Base-by-base conservation (phyloP, 2,329 filamentous ascomycete genomes). In the Magnaporthiopsis incrustans region DNA sequence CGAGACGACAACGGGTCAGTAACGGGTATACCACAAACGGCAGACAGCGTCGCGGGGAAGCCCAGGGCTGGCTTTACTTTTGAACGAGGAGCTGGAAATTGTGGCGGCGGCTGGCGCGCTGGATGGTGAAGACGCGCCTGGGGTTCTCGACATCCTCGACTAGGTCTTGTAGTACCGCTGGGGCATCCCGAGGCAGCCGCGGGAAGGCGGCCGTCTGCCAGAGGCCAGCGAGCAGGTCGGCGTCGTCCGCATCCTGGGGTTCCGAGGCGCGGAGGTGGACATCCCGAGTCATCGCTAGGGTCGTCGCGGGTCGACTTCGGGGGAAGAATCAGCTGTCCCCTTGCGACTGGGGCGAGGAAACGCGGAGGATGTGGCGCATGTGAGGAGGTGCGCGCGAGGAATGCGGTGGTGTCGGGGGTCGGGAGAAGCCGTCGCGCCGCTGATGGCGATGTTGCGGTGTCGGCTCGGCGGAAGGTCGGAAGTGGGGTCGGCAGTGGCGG, bases 61-160 rank as follows among this genome's bases (percentile, higher is more conserved):
- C 12, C 5, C 60, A 59, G 8, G 38, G 32, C 56, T 64, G 61
- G 73, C 82, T 68, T 72, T 72, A 89, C 87, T 82, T 86, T 70
- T 89, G 86, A 18, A 92, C 85, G 22, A 91, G 75, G 4, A 84
- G 76, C 72, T 91, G 88, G 67, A 89, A 86, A 67, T 83, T 79
- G 70, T 88, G 84, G 5, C 86, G 83, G 44, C 86, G 82, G 67
- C 78, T 82, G 35, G 86, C 85, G 62, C 79, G 79, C 71, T 88
- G 82, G 26, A 89, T 81, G 44, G 82, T 80, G 68, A 88, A 88
- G 59, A 88, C 80, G 64, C 80, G 79, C 67, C 79, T 82, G 3
- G 86, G 86, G 67, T 87, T 86, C 62, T 88, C 83, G 63, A 89
- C 78, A 63, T 85, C 78, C 65, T 85, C 77, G 27, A 86, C 77